Base-by-base conservation (phyloP, 1,284 basidiomycete species). In the Tilletiaria anomala region DNA sequence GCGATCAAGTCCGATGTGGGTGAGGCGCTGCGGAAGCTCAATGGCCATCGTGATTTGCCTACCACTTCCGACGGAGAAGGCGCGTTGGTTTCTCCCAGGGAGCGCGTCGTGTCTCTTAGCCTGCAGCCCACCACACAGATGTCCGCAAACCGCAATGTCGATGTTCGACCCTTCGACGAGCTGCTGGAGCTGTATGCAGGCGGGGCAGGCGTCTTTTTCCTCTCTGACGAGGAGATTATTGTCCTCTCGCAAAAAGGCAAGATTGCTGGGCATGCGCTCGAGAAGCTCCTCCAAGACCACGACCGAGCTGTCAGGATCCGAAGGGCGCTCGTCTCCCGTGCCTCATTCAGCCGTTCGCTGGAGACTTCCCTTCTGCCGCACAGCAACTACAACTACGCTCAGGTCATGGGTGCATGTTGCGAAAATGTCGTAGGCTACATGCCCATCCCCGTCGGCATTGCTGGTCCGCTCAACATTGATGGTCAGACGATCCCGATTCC, bases 351-450 rank as follows among this genome's bases (percentile, higher is more conserved):
- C 0, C 78, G 82, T 68, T 83, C 84, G 0, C 75, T 97, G 34
- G 93, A 97, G 67, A 54, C 69, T 17, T 89, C 84, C 1, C 76
- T 80, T 35, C 72, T 97, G 14, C 93, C 93, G 0, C 79, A 83
- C 74, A 66, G 75, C 24, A 72, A 80, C 67, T 99, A 93, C 70
- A 86, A 96, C 70, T 99, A 97, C 71, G 79, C 81, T 31, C 78
- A 83, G 19, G 88, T 99, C 40, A 78, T 91, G 53, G 91, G 91
- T 47, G 89, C 91, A 3, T 99, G 93, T 71, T 99, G 93, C 70
- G 93, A 99, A 72, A 99, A 99, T 67, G 93, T 99, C 37, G 78
- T 97, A 36, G 93, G 93, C 17, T 99, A 83, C 69, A 89, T 96
- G 70, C 93, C 93, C 17, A 70, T 99, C 26, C 93, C 93, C 0